These are phyloP conservation scores for Calocybe cyanea DNA, from an alignment of 768 basidiomycete genomes.

Conservation along the genomic window DNA sequence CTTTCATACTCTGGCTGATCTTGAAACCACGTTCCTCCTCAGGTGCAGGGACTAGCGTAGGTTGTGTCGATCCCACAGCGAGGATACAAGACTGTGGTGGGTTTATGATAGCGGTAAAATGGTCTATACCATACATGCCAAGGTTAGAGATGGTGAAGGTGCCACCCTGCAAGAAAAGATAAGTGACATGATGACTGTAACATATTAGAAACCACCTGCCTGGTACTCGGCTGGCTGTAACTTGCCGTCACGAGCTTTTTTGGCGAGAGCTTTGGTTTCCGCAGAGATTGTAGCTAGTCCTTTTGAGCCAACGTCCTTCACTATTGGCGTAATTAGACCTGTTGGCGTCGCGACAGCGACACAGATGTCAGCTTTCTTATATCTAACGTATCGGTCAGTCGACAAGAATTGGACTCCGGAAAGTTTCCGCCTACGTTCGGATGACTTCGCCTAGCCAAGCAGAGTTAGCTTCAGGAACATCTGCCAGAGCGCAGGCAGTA, in stretches of 20 bases:
- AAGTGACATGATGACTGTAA: background rate
- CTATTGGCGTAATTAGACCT: slow-evolving; percentile 95
- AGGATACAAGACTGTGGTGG: slow-evolving; percentile 97
- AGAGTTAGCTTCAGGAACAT: slow-evolving; percentile 97
- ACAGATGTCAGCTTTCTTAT: slow-evolving; percentile 96
- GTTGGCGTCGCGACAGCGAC: slow-evolving; percentile 95
- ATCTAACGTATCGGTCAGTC: slow-evolving; percentile 40
- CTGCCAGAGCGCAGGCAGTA: slow-evolving; percentile 81
- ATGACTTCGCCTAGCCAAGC: slow-evolving; percentile 97
- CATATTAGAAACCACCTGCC: slow-evolving; percentile 33
- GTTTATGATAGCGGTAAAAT: slow-evolving; percentile 99
- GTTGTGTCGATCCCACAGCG: slow-evolving; percentile 84
- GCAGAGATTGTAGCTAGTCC: slow-evolving; percentile 91
- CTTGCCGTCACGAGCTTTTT: slow-evolving; percentile 96
- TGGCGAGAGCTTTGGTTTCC: slow-evolving; percentile 88
- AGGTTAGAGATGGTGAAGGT: slow-evolving; percentile 99
- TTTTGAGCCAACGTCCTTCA: slow-evolving; percentile 90
- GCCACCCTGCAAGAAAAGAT: slow-evolving; percentile 62
- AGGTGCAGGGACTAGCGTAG: slow-evolving; percentile 82
- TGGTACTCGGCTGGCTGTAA: slow-evolving; percentile 95
- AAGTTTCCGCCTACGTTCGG: slow-evolving; percentile 67
- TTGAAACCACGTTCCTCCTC: slow-evolving; percentile 95
- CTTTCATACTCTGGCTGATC: slow-evolving; percentile 89
- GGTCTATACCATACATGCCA: slow-evolving; percentile 93
- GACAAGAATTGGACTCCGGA: background rate